A percentile compares a stretch with the other conserved stretches of the same genome.
Evolutionary conservation across 176 grass and related monocot genomes (phyloP).

Genomic region (Carex scoparia): DNA sequence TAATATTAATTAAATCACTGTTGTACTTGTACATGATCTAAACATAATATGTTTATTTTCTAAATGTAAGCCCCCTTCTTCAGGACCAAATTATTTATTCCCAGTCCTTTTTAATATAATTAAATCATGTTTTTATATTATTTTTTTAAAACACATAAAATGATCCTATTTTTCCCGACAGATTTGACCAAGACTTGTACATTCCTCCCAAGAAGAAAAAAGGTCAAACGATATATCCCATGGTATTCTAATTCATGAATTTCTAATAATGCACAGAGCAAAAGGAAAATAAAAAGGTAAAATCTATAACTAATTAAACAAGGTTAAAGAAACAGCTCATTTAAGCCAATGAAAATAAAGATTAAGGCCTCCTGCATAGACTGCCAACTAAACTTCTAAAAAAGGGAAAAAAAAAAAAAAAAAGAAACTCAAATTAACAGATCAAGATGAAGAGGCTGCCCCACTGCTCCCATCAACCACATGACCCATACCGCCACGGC

Average conservation of each 20-base stretch:
- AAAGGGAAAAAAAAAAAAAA: not conserved
- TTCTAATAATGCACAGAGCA: not conserved
- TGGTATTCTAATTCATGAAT: not conserved
- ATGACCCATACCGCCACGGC: conserved; percentile 7
- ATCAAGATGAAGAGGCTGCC: conserved; percentile 29
- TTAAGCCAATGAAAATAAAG: conserved; percentile 26
- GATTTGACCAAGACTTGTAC: not conserved
- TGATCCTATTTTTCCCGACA: not conserved
- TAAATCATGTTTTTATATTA: too few relatives aligned
- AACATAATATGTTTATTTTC: not conserved
- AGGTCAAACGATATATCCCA: not conserved
- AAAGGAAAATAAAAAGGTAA: conserved; percentile 8
- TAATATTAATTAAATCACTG: not conserved
- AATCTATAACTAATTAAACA: conserved; percentile 28
- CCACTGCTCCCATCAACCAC: conserved; percentile 30
- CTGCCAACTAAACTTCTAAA: conserved; percentile 14
- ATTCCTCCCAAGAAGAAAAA: not conserved
- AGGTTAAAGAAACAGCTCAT: conserved; percentile 23
- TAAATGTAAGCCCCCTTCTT: not conserved
- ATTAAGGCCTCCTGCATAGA: conserved; percentile 5
- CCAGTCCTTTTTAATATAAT: not conserved
- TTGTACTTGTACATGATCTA: not conserved
- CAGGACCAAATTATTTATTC: not conserved
- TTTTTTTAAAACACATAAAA: not conserved
- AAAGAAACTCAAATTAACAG: not conserved